Evolutionary conservation across 1,284 basidiomycete genomes (phyloP), one percentile per base, ranked within the genome.

Genomic region (Boletus sp.): DNA sequence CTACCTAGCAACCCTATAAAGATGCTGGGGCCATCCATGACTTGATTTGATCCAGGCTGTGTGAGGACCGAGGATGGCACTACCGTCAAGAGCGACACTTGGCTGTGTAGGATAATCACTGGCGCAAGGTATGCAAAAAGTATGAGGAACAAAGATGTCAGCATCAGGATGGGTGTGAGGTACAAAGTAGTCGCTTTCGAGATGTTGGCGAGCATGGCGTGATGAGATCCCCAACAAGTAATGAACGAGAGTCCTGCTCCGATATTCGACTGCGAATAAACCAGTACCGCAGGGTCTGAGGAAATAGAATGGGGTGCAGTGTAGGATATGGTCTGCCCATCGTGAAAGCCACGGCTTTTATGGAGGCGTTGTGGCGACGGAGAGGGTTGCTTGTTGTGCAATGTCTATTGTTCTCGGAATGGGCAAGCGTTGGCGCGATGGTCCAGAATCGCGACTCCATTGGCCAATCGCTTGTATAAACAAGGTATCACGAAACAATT

Each of bases 101-200:
- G 73, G 55, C 73, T 73, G 27, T 79, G 73, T 29, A 89, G 72
- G 59, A 87, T 66, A 32, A 80, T 57, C 6, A 70, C 71, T 0
- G 87, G 87, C 0, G 87, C 75, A 14, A 87, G 67, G 54, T 78
- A 86, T 1, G 81, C 76, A 55, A 90, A 79, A 4, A 86, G 60
- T 8, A 78, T 71, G 37, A 90, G 77, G 36, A 89, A 56, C 41
- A 84, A 69, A 12, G 84, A 76, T 8, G 84, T 79, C 33, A 88
- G 68, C 49, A 80, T 74, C 48, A 89, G 68, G 8, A 87, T 22
- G 22, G 85, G 85, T 3, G 85, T 75, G 47, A 89, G 74, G 59
- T 85, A 88, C 49, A 86, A 71, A 41, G 76, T 82, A 58, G 81
- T 72, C 46, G 77, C 77, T 73, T 82, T 88, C 12, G 84, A 82